Base-by-base conservation (phyloP, 805 yeast genomes). In the Cyberlindnera xylosilytica region DNA sequence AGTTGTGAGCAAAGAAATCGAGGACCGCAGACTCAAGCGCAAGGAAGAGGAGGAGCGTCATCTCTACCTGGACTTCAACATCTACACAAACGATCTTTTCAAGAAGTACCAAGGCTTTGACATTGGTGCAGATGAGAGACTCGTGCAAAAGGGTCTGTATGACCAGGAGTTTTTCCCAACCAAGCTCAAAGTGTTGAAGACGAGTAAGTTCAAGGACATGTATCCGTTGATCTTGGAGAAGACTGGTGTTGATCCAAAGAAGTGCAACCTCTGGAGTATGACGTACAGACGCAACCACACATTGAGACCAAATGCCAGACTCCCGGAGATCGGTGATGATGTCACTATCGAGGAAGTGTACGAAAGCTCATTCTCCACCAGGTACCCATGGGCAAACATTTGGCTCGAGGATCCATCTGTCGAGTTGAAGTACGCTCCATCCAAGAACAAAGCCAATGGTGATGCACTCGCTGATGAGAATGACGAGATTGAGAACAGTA, bases 21-120 rank as follows among this genome's bases (percentile, higher is more conserved):
- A 70, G 42, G 84, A 79, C 46, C 73, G 73, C 30, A 79, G 74
- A 38, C 53, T 63, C 20, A 64, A 74, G 27, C 70, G 77, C 28
- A 76, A 73, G 48, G 87, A 84, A 48, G 67, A 73, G 33, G 87
- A 82, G 48, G 97, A 91, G 57, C 79, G 78, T 65, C 87, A 80
- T 54, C 57, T 79, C 19, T 83, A 78, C 55, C 66, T 75, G 33
- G 74, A 72, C 39, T 72, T 87, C 39, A 74, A 77, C 39, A 63
- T 87, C 23, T 78, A 76, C 44, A 73, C 85, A 0, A 58, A 68
- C 30, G 58, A 68, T 2, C 74, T 79, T 32, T 83, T 87, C 53
- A 64, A 67, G 42, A 66, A 75, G 41, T 82, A 76, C 56, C 72
- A 78, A 54, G 95, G 95, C 0, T 81, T 86, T 56, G 97, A 89